Evolutionary conservation across 2,329 filamentous ascomycete genomes (phyloP), one percentile per base, ranked within the genome.

Genomic region (Zymoseptoria tritici): DNA sequence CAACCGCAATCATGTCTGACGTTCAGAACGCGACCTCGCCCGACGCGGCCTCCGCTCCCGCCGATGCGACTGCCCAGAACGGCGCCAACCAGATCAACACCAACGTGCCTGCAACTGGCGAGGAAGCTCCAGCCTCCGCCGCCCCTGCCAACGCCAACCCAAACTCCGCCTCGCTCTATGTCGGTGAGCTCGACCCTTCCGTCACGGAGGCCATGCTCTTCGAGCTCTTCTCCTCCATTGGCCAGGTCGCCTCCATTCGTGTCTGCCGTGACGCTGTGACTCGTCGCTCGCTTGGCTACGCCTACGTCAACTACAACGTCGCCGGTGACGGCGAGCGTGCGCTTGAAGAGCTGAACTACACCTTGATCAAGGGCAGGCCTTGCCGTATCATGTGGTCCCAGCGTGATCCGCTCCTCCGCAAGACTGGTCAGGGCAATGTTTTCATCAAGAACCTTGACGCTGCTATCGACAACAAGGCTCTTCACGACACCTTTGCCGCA

Each of bases 371-470:
- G 85, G 92, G 92, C 72, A 91, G 90, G 75, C 93, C 94, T 62
- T 99, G 94, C 89, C 93, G 94, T 74, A 99, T 99, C 81, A 99
- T 99, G 94, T 99, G 94, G 94, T 99, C 94, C 67, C 94, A 99
- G 85, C 94, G 94, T 78, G 94, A 99, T 79, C 94, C 94, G 68
- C 93, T 93, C 76, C 87, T 99, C 72, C 94, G 94, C 82, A 99
- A 99, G 88, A 99, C 91, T 70, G 94, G 94, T 68, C 91, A 97
- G 81, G 94, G 94, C 77, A 99, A 99, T 75, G 93, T 99, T 72
- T 99, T 99, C 85, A 99, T 99, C 86, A 99, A 99, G 88, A 99
- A 99, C 82, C 84, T 99, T 68, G 94, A 99, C 78, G 88, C 88
- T 69, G 94, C 94, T 71, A 99, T 99, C 73, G 94, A 99, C 81